Evolutionary conservation across 2,329 filamentous ascomycete genomes (phyloP).

Genomic region (Juglanconis oblonga): DNA sequence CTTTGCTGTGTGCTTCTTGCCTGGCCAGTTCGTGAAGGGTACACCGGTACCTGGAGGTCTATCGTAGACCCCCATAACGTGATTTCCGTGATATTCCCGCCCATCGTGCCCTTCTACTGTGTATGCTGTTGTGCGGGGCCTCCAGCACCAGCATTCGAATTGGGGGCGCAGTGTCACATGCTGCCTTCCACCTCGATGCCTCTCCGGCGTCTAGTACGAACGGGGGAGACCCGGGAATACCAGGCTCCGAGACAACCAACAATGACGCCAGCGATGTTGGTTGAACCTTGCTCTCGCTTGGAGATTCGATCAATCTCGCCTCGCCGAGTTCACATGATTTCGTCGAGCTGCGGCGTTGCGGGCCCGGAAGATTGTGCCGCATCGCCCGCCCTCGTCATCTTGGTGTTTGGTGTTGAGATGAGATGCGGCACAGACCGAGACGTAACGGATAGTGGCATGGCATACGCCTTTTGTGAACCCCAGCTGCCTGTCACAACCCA

Average conservation of each 20-base stretch:
- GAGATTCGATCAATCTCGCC: not conserved
- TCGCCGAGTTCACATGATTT: slow-evolving; percentile 4
- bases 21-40: no score
- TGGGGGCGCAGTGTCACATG: not conserved
- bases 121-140: no score
- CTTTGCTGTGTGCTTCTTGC: no score
- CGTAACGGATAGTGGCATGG: not conserved
- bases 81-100: no score
- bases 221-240: not conserved
- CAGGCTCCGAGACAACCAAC: not conserved
- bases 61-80: no score
- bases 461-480: not conserved
- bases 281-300: not conserved
- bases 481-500: not conserved
- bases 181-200: no score
- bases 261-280: not conserved
- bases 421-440: not conserved
- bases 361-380: not conserved
- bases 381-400: not conserved
- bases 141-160: no score
- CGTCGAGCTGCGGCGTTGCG: not conserved
- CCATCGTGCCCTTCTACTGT: no score
- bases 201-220: no score
- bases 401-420: not conserved
- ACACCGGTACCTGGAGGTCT: no score